phyloP scores from a whole-genome alignment of 345 rosid species.

The Lepidium sativum region DNA sequence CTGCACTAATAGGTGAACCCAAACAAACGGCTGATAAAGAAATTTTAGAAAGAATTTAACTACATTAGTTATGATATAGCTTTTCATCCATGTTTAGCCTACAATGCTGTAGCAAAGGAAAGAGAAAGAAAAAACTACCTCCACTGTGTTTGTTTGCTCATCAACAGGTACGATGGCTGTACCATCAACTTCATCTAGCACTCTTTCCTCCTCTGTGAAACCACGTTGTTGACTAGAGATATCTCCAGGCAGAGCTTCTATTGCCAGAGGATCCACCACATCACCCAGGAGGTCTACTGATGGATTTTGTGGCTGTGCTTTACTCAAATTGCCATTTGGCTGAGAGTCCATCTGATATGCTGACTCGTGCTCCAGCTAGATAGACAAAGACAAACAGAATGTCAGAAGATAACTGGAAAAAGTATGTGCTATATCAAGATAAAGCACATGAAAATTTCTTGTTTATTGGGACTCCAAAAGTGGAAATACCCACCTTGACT shows the following conservation, averaged over 20 bases:
- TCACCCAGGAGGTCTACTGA: constrained; percentile 72
- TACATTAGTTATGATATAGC: not conserved
- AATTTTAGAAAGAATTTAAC: not conserved
- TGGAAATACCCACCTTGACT: constrained; percentile 38
- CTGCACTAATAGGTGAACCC: not conserved
- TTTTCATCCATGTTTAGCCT: not conserved
- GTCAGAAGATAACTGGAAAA: constrained; percentile 1
- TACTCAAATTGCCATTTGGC: constrained; percentile 38
- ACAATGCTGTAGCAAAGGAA: not conserved
- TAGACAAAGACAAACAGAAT: not conserved
- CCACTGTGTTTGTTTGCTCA: constrained; percentile 50
- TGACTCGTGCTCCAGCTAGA: constrained; percentile 46
- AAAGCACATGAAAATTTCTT: not conserved
- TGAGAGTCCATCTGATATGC: constrained; percentile 35
- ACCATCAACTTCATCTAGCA: constrained; percentile 45
- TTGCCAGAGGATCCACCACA: constrained; percentile 76
- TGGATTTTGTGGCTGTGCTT: constrained; percentile 13
- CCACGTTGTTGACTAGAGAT: constrained; percentile 40
- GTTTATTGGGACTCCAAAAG: constrained; percentile 3
- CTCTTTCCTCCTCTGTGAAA: constrained; percentile 37
- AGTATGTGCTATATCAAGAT: not conserved
- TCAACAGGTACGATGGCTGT: constrained; percentile 82
- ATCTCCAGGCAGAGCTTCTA: constrained; percentile 74
- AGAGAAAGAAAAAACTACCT: constrained; percentile 39
- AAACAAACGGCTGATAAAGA: not conserved